These are phyloP conservation scores for Alternaria solani DNA, from an alignment of 2,329 filamentous ascomycete genomes.

Conservation along the genomic window DNA sequence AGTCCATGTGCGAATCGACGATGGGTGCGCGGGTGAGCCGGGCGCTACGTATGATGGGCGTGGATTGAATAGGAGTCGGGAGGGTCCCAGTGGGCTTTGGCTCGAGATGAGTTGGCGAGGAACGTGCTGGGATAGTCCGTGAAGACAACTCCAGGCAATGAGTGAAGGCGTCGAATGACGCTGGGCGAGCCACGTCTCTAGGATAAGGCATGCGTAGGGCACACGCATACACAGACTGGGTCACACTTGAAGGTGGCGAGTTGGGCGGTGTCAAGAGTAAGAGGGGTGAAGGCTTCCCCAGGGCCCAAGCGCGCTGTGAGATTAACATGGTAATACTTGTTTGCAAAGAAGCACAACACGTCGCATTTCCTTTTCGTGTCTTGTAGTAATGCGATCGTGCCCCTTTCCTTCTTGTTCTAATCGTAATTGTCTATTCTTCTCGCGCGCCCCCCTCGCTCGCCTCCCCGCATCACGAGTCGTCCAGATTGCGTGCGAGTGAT, in stretches of 20 bases:
- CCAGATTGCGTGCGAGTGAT: slow-evolving; percentile 12
- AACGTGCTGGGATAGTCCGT: slow-evolving; percentile 12
- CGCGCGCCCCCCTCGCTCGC: not conserved
- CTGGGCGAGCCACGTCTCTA: not conserved
- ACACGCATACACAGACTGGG: not conserved
- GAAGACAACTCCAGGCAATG: slow-evolving; percentile 4
- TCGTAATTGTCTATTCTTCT: slow-evolving; percentile 1
- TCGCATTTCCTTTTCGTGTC: slow-evolving; percentile 16
- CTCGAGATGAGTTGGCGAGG: slow-evolving; percentile 13
- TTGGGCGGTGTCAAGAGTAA: slow-evolving; percentile 4
- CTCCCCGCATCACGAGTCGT: not conserved
- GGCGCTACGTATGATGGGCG: not conserved
- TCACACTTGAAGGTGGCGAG: slow-evolving; percentile 7
- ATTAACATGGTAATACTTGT: slow-evolving; percentile 19
- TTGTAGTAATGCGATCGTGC: slow-evolving; percentile 1
- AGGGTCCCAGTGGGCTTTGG: not conserved
- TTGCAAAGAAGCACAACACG: slow-evolving; percentile 20
- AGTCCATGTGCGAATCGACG: slow-evolving; percentile 3
- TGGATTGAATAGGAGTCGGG: slow-evolving; percentile 6
- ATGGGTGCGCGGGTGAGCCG: slow-evolving; percentile 6
- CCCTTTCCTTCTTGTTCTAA: slow-evolving; percentile 10
- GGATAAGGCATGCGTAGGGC: slow-evolving; percentile 4
- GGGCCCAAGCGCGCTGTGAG: slow-evolving; percentile 20
- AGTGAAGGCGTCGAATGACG: not conserved
- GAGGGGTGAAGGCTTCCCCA: not conserved